phyloP scores from a whole-genome alignment of 345 rosid genomes.

The Aegle marmelos region DNA sequence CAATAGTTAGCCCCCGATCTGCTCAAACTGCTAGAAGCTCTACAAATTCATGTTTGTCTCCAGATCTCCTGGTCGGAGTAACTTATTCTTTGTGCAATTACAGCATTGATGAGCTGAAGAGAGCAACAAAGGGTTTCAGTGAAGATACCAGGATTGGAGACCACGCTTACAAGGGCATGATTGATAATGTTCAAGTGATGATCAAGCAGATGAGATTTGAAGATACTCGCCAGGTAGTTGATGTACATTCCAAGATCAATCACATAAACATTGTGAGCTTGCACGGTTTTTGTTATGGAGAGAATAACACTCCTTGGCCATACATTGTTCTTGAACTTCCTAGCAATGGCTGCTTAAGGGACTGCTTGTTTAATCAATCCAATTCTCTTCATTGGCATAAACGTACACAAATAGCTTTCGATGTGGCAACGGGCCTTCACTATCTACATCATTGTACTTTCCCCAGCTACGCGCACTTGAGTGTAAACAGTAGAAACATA shows the following conservation, averaged over 20 bases:
- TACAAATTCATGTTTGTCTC: conserved; percentile 46
- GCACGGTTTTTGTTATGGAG: conserved; percentile 48
- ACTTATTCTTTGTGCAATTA: conserved; percentile 42
- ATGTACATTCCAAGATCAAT: conserved; percentile 50
- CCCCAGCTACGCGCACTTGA: conserved; percentile 44
- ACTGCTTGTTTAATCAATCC: conserved; percentile 28
- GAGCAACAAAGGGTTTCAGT: conserved; percentile 35
- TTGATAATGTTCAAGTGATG: conserved; percentile 38
- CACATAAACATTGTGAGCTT: conserved; percentile 49
- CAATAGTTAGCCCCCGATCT: conserved; percentile 34
- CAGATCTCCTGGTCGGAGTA: conserved; percentile 50
- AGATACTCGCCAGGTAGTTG: conserved; percentile 40
- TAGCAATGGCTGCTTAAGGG: conserved; percentile 46
- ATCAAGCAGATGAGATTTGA: conserved; percentile 45
- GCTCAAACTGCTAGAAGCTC: conserved; percentile 35
- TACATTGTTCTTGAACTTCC: conserved; percentile 44
- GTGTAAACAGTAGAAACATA: conserved; percentile 37
- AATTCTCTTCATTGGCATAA: conserved; percentile 31
- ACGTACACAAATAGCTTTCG: conserved; percentile 49
- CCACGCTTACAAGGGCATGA: conserved; percentile 29
- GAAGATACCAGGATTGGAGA: conserved; percentile 39
- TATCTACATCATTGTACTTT: conserved; percentile 50
- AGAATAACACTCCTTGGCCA: conserved; percentile 31
- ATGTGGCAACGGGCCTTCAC: conserved; percentile 43
- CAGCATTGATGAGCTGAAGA: conserved; percentile 35